A percentile compares a stretch with the other conserved stretches of the same genome.
phyloP scores from a whole-genome alignment of 108 stramenopile genomes.

The Skeletonema grethae region DNA sequence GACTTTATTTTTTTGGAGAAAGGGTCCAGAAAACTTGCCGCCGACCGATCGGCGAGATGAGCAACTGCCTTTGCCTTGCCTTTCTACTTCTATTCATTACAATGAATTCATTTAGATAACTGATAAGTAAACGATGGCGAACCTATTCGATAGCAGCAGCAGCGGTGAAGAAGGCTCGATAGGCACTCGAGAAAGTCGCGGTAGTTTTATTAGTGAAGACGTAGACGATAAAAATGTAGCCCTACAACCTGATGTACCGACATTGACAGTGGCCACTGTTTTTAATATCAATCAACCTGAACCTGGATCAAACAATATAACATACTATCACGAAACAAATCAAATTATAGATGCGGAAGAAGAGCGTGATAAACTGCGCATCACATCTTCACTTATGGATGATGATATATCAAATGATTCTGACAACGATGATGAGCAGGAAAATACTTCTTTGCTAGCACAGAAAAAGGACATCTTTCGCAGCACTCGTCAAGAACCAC shows the following conservation, averaged over 20 bases:
- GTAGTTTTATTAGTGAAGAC: background rate
- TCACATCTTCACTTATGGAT: constrained; percentile 7
- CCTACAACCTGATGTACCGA: background rate
- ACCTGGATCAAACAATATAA: background rate
- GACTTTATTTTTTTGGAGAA: too few species aligned
- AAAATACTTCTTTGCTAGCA: background rate
- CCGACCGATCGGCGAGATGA: background rate
- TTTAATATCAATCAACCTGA: background rate
- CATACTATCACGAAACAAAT: background rate
- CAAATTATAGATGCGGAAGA: constrained; percentile 2
- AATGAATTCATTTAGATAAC: too few species aligned
- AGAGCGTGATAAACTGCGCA: background rate
- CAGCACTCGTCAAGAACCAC: background rate
- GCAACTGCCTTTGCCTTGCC: too few species aligned
- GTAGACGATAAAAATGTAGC: background rate
- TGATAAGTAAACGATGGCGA: background rate
- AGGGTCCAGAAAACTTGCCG: too few species aligned
- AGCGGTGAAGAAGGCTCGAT: background rate
- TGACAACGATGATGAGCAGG: background rate
- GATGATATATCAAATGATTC: background rate
- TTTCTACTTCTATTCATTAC: too few species aligned
- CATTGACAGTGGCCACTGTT: background rate
- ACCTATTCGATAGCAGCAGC: constrained; percentile 3
- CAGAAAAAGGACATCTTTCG: background rate
- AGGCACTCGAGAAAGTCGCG: background rate